phyloP scores from a whole-genome alignment of 2,329 filamentous ascomycete species.

The Sarocladiaceae sp. region DNA sequence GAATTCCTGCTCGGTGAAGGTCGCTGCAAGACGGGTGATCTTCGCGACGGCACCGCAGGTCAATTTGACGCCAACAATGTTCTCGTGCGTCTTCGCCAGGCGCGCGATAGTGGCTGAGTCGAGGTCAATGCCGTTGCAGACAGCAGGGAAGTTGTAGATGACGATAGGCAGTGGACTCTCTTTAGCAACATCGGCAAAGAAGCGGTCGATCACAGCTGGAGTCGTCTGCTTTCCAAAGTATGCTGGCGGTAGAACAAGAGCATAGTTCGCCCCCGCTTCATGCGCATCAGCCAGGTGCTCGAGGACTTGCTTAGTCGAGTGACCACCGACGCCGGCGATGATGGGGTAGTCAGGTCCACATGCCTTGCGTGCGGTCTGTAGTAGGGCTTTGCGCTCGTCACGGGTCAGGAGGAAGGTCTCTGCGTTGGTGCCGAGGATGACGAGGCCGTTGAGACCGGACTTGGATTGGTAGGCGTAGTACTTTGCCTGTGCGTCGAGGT shows the following conservation, averaged over 20 bases:
- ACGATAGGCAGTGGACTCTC: conserved; percentile 49
- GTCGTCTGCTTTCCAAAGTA: conserved; percentile 61
- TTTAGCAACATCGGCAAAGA: conserved; percentile 51
- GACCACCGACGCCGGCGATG: conserved; percentile 62
- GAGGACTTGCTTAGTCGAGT: conserved; percentile 58
- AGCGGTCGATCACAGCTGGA: conserved; percentile 48
- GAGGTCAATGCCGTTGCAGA: conserved; percentile 62
- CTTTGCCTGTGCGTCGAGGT: conserved; percentile 39
- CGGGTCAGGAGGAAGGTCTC: conserved; percentile 52
- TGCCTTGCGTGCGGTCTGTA: conserved; percentile 59
- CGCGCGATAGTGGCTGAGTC: conserved; percentile 52
- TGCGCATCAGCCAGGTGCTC: conserved; percentile 53
- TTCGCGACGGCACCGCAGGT: conserved; percentile 58
- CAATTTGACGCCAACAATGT: conserved; percentile 59
- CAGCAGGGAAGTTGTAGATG: conserved; percentile 63
- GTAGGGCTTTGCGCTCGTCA: conserved; percentile 48
- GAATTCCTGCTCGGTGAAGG: neutral
- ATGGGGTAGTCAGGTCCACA: conserved; percentile 84
- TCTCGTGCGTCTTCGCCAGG: conserved; percentile 18
- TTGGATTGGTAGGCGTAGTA: conserved; percentile 46
- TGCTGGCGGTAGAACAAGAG: conserved; percentile 53
- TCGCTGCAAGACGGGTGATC: conserved; percentile 45
- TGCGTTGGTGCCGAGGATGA: conserved; percentile 49
- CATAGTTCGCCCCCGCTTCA: conserved; percentile 56
- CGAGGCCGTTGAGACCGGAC: conserved; percentile 44